Evolutionary conservation across 1,139 yeast genomes (phyloP).

Genomic region (Lodderomyces parapsilosis): DNA sequence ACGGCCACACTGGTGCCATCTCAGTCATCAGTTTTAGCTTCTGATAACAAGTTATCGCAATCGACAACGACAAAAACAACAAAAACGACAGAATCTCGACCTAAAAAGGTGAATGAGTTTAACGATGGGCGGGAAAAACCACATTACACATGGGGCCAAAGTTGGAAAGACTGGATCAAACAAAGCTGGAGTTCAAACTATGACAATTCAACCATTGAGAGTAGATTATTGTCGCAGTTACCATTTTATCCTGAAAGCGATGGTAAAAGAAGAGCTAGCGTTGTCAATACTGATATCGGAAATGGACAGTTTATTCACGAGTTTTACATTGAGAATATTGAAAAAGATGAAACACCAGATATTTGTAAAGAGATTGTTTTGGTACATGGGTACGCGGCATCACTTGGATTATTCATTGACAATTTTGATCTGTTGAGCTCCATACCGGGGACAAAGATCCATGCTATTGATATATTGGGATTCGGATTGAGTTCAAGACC

Average conservation of each 20-base stretch:
- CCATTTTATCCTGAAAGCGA: slow-evolving; percentile 61
- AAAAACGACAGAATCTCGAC: background rate
- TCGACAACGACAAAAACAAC: background rate
- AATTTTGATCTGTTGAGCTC: slow-evolving; percentile 39
- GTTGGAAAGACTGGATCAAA: slow-evolving; percentile 40
- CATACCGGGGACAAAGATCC: slow-evolving; percentile 43
- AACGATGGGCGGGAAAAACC: slow-evolving; percentile 20
- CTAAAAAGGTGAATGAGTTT: slow-evolving; percentile 14
- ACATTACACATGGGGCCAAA: slow-evolving; percentile 27
- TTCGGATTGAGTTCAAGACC: slow-evolving; percentile 48
- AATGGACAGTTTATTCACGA: slow-evolving; percentile 56
- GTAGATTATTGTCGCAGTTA: slow-evolving; percentile 40
- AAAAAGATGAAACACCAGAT: slow-evolving; percentile 10
- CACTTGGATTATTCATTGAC: slow-evolving; percentile 43
- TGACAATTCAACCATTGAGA: slow-evolving; percentile 32
- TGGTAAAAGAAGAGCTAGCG: slow-evolving; percentile 46
- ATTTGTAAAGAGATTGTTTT: slow-evolving; percentile 34
- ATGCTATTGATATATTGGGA: slow-evolving; percentile 46
- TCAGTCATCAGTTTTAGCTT: background rate
- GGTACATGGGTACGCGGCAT: slow-evolving; percentile 50
- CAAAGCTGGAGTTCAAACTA: slow-evolving; percentile 26
- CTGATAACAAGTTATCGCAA: background rate
- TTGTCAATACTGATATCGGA: slow-evolving; percentile 51
- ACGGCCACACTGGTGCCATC: background rate
- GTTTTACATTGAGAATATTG: slow-evolving; percentile 43